These are phyloP conservation scores for Phytophthora sansomeana DNA, from an alignment of 352 stramenopile genomes.

Conservation along the genomic window DNA sequence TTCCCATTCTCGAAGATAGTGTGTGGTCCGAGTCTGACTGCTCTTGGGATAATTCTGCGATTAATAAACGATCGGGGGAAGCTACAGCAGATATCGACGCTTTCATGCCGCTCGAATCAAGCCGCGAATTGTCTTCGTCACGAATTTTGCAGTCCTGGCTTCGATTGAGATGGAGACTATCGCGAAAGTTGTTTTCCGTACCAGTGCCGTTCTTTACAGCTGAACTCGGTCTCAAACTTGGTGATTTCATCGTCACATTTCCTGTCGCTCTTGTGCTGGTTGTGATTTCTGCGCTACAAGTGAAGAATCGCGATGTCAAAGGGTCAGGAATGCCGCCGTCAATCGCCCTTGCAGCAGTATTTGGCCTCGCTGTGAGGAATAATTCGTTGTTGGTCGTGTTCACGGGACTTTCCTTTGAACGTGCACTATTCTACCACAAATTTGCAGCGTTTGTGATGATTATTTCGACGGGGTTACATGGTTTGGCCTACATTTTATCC, in stretches of 20 bases:
- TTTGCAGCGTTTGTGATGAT: slow-evolving; percentile 45
- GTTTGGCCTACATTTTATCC: slow-evolving; percentile 38
- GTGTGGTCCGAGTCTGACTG: slow-evolving; percentile 23
- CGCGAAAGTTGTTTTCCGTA: slow-evolving; percentile 29
- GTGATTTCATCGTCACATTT: slow-evolving; percentile 41
- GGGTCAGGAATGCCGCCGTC: slow-evolving; percentile 28
- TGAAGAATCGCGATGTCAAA: slow-evolving; percentile 15
- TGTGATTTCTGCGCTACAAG: slow-evolving; percentile 14
- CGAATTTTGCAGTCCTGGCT: slow-evolving; percentile 18
- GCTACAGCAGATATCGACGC: slow-evolving; percentile 1
- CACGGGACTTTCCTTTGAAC: slow-evolving; percentile 54
- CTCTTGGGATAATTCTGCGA: slow-evolving; percentile 18
- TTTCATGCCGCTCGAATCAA: not conserved
- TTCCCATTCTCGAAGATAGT: slow-evolving; percentile 29
- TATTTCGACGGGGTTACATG: slow-evolving; percentile 43
- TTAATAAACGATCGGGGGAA: slow-evolving; percentile 4
- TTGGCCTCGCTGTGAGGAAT: slow-evolving; percentile 51
- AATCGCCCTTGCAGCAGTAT: slow-evolving; percentile 39
- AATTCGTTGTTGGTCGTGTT: slow-evolving; percentile 45
- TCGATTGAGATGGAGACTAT: slow-evolving; percentile 31
- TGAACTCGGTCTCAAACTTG: slow-evolving; percentile 38
- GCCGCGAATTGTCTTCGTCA: not conserved
- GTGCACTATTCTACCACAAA: slow-evolving; percentile 58
- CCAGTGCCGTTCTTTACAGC: slow-evolving; percentile 36
- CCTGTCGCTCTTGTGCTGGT: slow-evolving; percentile 21